Conservation (phyloP, 352 stramenopile genomes). For the Pythium coloratum region DNA sequence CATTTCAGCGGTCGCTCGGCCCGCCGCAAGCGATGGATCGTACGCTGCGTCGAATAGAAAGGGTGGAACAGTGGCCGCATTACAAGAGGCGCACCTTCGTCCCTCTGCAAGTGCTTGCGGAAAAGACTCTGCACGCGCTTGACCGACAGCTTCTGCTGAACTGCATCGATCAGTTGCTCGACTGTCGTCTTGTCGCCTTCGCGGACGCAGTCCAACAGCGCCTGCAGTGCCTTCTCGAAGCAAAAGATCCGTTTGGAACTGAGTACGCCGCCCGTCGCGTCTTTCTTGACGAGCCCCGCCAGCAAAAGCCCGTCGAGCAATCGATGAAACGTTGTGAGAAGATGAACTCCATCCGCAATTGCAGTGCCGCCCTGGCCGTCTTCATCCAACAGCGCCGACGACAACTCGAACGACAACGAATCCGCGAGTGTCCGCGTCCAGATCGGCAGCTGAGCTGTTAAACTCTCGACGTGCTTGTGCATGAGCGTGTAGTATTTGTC, state of each 20-base stretch:
- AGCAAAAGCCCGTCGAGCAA: slow-evolving; percentile 55
- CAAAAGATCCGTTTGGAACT: slow-evolving; percentile 56
- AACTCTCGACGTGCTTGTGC: slow-evolving; percentile 38
- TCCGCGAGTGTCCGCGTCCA: slow-evolving; percentile 62
- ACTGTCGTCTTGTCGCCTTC: slow-evolving; percentile 57
- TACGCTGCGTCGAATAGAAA: slow-evolving; percentile 41
- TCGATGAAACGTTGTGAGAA: slow-evolving; percentile 62
- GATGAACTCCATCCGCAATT: slow-evolving; percentile 46
- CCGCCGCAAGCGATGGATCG: slow-evolving; percentile 31
- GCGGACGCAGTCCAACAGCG: slow-evolving; percentile 66
- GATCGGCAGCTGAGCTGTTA: slow-evolving; percentile 43
- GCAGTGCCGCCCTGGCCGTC: slow-evolving; percentile 30
- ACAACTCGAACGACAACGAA: slow-evolving; percentile 51
- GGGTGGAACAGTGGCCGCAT: slow-evolving; percentile 78
- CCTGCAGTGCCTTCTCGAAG: slow-evolving; percentile 66
- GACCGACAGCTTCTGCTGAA: slow-evolving; percentile 73
- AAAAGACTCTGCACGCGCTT: slow-evolving; percentile 72
- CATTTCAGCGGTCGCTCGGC: slow-evolving; percentile 56
- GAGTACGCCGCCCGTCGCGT: slow-evolving; percentile 50
- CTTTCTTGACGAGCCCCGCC: slow-evolving; percentile 50
- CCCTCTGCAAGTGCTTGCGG: slow-evolving; percentile 56
- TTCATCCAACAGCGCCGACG: slow-evolving; percentile 40
- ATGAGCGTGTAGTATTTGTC: slow-evolving; percentile 58
- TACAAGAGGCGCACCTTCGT: slow-evolving; percentile 63
- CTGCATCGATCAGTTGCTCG: slow-evolving; percentile 66